A percentile compares a stretch with the other conserved stretches of the same genome.
Evolutionary conservation across 1,284 basidiomycete species (phyloP).

Genomic region (Rhodotorula sp.): DNA sequence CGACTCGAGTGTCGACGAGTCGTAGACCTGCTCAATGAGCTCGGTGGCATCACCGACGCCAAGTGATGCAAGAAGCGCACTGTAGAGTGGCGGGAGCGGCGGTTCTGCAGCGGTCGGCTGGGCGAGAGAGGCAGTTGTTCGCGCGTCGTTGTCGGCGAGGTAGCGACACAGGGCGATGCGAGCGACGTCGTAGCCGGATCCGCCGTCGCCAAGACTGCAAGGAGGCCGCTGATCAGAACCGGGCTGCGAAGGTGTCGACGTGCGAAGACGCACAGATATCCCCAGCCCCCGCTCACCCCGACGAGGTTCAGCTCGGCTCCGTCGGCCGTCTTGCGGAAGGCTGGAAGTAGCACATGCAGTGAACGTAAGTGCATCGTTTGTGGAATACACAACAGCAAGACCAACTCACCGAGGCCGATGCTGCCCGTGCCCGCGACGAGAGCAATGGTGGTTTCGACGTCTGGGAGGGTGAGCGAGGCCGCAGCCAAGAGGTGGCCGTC

Average conservation of each 20-base stretch:
- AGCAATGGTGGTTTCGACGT: constrained; percentile 26
- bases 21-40: constrained; percentile 32
- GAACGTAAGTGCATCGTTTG: background rate
- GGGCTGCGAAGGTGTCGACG: too few species aligned
- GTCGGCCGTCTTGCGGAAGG: constrained; percentile 11
- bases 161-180: constrained; percentile 29
- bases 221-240: too few species aligned
- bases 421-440: constrained; percentile 27
- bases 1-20: constrained; percentile 33
- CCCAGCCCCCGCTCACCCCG: constrained; percentile 43
- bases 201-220: constrained; percentile 39
- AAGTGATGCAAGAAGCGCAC: constrained; percentile 18
- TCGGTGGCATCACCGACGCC: constrained; percentile 14
- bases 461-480: background rate
- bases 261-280: constrained; percentile 45
- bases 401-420: constrained; percentile 9
- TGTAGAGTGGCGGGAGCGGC: constrained; percentile 4
- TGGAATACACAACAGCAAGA: constrained; percentile 47
- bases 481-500: constrained; percentile 34
- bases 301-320: constrained; percentile 9
- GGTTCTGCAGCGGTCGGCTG: background rate
- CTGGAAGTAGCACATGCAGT: constrained; percentile 2
- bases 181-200: constrained; percentile 30
- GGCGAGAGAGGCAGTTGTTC: constrained; percentile 1
- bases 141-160: constrained; percentile 22